Percentiles rank a stretch among this genome's conserved stretches.
Conservation (phyloP, 164 flowering plant species). For the grape (Vitis vinifera) region DNA sequence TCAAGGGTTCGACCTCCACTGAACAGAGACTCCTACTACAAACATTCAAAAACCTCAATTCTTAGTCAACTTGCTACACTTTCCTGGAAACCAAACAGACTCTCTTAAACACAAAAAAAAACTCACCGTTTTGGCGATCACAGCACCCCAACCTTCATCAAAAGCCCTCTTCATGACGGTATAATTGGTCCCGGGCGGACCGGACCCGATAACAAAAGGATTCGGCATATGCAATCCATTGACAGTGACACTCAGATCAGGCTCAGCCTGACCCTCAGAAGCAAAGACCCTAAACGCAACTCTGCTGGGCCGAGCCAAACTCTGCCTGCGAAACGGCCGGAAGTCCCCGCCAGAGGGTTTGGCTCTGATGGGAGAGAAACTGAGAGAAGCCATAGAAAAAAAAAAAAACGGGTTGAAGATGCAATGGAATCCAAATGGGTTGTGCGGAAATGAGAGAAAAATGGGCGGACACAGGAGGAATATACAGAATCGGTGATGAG, state of each 20-base stretch:
- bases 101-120: background rate
- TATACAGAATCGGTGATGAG: too few relatives aligned
- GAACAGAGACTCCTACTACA: too few relatives aligned
- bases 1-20: too few relatives aligned
- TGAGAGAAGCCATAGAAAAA: constrained; percentile 33
- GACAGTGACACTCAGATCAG: constrained; percentile 90
- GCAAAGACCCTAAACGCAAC: constrained; percentile 53
- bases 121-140: constrained; percentile 93
- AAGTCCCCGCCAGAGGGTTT: constrained; percentile 1
- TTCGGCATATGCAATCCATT: constrained; percentile 94
- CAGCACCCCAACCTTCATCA: constrained; percentile 99
- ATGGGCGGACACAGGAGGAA: too few relatives aligned
- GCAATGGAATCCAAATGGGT: too few relatives aligned
- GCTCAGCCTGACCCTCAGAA: constrained; percentile 48
- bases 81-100: background rate
- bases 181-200: constrained; percentile 98
- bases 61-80: too few relatives aligned
- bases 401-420: background rate
- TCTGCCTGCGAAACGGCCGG: constrained; percentile 5
- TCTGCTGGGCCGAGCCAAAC: constrained; percentile 23
- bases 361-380: constrained; percentile 20
- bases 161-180: constrained; percentile 98
- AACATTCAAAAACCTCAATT: background rate
- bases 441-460: too few relatives aligned
- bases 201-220: constrained; percentile 98